These are phyloP conservation scores for Aspergillus saccharolyticus DNA, from an alignment of 495 filamentous ascomycete species.

Conservation along the genomic window DNA sequence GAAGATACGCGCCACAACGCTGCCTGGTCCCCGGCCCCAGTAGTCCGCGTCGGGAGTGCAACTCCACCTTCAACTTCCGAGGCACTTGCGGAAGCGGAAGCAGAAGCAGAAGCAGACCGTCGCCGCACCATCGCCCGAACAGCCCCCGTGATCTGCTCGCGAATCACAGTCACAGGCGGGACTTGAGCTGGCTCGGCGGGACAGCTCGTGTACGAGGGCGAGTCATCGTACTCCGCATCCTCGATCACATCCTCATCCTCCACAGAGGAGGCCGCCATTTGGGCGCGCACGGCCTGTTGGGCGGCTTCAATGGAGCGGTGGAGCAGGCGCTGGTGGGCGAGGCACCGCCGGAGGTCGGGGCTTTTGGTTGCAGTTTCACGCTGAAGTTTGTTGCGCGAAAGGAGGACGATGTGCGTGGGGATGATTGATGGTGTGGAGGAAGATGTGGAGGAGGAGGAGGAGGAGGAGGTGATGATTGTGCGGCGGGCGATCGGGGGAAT, in stretches of 20 bases:
- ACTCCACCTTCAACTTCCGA: no score
- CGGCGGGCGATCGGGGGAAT: conserved; percentile 17
- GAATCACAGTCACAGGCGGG: conserved; percentile 5
- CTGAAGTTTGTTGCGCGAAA: conserved; percentile 21
- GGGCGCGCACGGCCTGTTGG: conserved; percentile 14
- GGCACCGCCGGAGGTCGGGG: conserved; percentile 24
- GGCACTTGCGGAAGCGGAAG: background rate
- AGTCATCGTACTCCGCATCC: background rate
- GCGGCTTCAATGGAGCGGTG: conserved; percentile 18
- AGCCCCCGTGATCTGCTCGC: conserved; percentile 13
- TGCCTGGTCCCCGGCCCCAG: no score
- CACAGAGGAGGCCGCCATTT: conserved; percentile 8
- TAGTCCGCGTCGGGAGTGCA: no score
- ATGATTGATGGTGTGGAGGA: background rate
- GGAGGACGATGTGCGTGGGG: conserved; percentile 13
- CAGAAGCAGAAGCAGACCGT: background rate
- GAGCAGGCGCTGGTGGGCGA: conserved; percentile 21
- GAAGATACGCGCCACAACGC: background rate
- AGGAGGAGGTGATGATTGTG: background rate
- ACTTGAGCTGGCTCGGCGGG: conserved; percentile 4
- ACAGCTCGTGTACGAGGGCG: background rate
- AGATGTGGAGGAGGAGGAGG: conserved; percentile 1
- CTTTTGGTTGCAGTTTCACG: conserved; percentile 13
- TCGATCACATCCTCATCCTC: conserved; percentile 13
- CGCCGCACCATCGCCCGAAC: conserved; percentile 12